Conservation (phyloP, 257 asterid genomes). For the Solanum lycopersicoides region DNA sequence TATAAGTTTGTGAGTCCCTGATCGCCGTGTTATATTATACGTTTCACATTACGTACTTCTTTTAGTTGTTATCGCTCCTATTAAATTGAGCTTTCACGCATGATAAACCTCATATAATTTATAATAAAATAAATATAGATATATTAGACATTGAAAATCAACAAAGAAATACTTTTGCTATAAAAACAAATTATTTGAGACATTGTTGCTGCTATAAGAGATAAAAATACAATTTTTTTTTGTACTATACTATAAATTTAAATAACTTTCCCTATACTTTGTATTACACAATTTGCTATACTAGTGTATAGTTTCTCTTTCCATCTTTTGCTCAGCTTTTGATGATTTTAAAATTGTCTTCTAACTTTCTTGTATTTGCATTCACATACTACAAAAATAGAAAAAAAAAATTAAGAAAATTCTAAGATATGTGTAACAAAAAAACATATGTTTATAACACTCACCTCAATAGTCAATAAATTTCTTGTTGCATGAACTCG, state of each 20-base stretch:
- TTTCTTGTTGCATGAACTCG: conserved; percentile 41
- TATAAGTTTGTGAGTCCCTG: too few relatives aligned
- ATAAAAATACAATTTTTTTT: neutral
- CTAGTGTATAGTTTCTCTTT: neutral
- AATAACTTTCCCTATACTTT: neutral
- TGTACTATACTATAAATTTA: neutral
- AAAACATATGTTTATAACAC: neutral
- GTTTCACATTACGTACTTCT: too few relatives aligned
- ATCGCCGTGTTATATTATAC: too few relatives aligned
- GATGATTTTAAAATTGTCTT: conserved; percentile 47
- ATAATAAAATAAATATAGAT: too few relatives aligned
- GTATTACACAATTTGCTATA: neutral
- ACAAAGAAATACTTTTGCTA: neutral
- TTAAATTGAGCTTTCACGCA: too few relatives aligned
- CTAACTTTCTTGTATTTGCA: conserved; percentile 38
- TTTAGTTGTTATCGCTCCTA: too few relatives aligned
- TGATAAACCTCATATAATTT: too few relatives aligned
- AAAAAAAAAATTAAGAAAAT: neutral
- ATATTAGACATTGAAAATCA: neutral
- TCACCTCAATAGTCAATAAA: conserved; percentile 55
- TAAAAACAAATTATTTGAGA: neutral
- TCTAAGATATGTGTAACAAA: neutral
- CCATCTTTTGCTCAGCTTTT: conserved; percentile 6
- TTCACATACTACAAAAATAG: conserved; percentile 44
- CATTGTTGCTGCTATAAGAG: neutral